Conservation (phyloP, 768 basidiomycete genomes). For the Lactifluus volemus region DNA sequence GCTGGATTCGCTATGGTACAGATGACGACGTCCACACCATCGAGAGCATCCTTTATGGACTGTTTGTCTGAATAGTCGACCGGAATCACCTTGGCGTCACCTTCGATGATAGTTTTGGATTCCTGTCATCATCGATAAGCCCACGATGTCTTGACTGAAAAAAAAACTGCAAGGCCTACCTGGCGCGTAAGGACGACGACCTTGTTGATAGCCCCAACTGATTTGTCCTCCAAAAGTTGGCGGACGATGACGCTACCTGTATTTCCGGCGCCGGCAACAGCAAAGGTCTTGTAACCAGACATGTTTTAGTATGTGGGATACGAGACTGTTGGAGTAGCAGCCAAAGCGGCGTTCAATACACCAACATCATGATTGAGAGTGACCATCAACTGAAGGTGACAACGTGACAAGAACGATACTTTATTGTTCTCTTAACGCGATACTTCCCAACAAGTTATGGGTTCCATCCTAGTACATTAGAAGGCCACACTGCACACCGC, state of each 20-base stretch:
- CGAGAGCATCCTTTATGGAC: slow-evolving; percentile 5
- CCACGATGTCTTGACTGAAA: not conserved
- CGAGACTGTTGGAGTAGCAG: too few species aligned
- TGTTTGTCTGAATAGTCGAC: slow-evolving; percentile 8
- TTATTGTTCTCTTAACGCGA: too few species aligned
- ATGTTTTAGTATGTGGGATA: not conserved
- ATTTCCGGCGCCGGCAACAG: not conserved
- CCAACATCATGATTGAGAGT: too few species aligned
- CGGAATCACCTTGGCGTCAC: not conserved
- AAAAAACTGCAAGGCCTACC: not conserved
- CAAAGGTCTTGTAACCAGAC: slow-evolving; percentile 13
- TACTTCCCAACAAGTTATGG: too few species aligned
- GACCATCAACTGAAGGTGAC: too few species aligned
- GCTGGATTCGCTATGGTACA: slow-evolving; percentile 4
- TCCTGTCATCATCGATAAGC: not conserved
- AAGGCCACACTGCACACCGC: too few species aligned
- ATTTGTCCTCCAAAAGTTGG: slow-evolving; percentile 11
- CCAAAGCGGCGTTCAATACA: too few species aligned
- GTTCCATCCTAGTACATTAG: too few species aligned
- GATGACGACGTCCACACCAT: slow-evolving; percentile 15
- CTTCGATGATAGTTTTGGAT: too few species aligned
- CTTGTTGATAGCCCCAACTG: not conserved
- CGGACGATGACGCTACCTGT: slow-evolving; percentile 12
- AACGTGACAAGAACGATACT: too few species aligned
- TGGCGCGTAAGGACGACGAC: slow-evolving; percentile 14